Conservation (phyloP, 2,329 filamentous ascomycete species). For the Peltaster fructicola region DNA sequence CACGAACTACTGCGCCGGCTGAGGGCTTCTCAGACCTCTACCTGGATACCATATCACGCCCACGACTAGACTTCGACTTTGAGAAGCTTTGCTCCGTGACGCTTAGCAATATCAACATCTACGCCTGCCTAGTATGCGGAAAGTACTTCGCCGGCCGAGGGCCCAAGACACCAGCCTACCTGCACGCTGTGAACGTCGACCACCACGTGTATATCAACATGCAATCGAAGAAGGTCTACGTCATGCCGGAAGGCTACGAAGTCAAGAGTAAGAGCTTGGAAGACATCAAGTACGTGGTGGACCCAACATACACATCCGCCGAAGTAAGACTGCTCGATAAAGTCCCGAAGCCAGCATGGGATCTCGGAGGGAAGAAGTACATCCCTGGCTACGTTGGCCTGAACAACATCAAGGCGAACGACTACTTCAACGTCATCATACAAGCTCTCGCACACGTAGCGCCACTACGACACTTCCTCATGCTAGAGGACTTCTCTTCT, state of each 20-base stretch:
- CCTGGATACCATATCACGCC: slow-evolving; percentile 88
- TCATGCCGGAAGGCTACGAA: slow-evolving; percentile 91
- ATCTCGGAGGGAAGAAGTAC: slow-evolving; percentile 69
- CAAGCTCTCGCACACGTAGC: slow-evolving; percentile 81
- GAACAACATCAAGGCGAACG: slow-evolving; percentile 99
- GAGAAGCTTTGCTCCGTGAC: slow-evolving; percentile 96
- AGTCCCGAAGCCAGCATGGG: slow-evolving; percentile 44
- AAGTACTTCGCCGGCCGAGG: slow-evolving; percentile 93
- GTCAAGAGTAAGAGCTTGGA: slow-evolving; percentile 87
- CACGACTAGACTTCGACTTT: slow-evolving; percentile 92
- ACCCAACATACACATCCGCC: slow-evolving; percentile 64
- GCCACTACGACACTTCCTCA: slow-evolving; percentile 78
- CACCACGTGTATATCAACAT: slow-evolving; percentile 99
- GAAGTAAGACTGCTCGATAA: slow-evolving; percentile 70
- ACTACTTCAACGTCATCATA: slow-evolving; percentile 91
- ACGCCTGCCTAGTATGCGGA: slow-evolving; percentile 93
- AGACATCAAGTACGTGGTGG: slow-evolving; percentile 95
- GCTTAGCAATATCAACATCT: slow-evolving; percentile 95
- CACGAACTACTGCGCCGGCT: slow-evolving; percentile 58
- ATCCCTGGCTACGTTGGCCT: slow-evolving; percentile 90
- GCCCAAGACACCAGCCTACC: slow-evolving; percentile 89
- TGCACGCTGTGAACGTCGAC: slow-evolving; percentile 83
- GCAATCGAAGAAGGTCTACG: slow-evolving; percentile 77
- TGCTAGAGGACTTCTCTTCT: slow-evolving; percentile 63
- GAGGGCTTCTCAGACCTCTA: slow-evolving; percentile 92